Percentiles rank a stretch among this genome's conserved stretches.
Conservation (phyloP, 2,329 filamentous ascomycete species). For the Cyclaneusma minus region DNA sequence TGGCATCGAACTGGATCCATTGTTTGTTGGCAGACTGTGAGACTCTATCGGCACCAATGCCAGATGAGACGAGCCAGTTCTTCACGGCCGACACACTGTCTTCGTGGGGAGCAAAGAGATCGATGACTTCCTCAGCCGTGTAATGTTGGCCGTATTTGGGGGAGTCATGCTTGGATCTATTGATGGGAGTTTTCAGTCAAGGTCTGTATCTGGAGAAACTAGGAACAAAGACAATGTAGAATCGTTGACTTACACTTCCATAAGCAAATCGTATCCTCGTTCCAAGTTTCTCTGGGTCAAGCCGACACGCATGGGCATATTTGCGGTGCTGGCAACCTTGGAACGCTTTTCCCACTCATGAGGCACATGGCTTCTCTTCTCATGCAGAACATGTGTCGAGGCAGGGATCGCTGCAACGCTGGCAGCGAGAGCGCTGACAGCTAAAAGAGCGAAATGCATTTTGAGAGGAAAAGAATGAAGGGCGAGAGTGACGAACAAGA, state of each 20-base stretch:
- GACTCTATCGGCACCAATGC: conserved; percentile 17
- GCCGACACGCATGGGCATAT: conserved; percentile 28
- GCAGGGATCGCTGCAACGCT: conserved; percentile 4
- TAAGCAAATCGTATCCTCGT: conserved; percentile 24
- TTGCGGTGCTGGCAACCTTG: conserved; percentile 7
- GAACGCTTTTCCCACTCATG: conserved; percentile 10
- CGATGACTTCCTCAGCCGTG: conserved; percentile 17
- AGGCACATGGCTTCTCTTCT: conserved; percentile 9
- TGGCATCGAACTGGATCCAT: conserved; percentile 22
- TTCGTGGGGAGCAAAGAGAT: conserved; percentile 20
- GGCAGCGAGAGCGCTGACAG: no score
- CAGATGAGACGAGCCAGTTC: conserved; percentile 18
- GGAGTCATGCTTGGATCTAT: conserved; percentile 20
- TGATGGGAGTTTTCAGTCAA: neutral
- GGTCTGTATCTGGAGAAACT: conserved; percentile 1
- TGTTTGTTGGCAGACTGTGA: conserved; percentile 20
- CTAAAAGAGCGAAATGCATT: no score
- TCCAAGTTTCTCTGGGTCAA: conserved; percentile 28
- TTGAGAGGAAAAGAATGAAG: no score
- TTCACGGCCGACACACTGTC: conserved; percentile 16
- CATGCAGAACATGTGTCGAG: conserved; percentile 4
- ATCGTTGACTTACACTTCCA: conserved; percentile 19
- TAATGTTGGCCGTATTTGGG: conserved; percentile 20
- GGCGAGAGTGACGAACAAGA: no score
- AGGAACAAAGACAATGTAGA: conserved; percentile 2